Conservation (phyloP, 768 basidiomycete genomes). For the Auricularia auricula-judae region DNA sequence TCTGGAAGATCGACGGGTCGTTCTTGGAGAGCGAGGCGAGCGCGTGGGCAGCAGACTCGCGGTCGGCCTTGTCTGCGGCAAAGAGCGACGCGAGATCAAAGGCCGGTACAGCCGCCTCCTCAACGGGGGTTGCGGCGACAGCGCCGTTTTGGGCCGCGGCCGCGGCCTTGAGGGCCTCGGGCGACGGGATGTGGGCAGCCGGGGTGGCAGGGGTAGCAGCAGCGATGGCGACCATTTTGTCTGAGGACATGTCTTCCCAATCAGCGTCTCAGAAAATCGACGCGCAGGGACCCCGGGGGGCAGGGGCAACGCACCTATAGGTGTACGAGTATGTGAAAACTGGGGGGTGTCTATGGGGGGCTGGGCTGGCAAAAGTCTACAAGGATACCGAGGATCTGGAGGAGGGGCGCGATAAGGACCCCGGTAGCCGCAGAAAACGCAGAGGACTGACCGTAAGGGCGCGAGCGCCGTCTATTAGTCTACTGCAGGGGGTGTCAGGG, state of each 20-base stretch:
- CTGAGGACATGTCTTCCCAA: not conserved
- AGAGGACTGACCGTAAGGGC: not conserved
- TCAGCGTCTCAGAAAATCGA: not conserved
- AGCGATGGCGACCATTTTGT: not conserved
- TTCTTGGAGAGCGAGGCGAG: constrained; percentile 72
- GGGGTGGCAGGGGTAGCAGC: not conserved
- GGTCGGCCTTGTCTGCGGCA: constrained; percentile 72
- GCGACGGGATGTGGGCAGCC: not conserved
- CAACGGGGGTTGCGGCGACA: not conserved
- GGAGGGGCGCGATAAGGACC: not conserved
- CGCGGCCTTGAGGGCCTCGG: constrained; percentile 1
- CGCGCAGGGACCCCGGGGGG: too few relatives aligned
- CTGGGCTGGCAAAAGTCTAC: not conserved
- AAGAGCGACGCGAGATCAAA: constrained; percentile 71
- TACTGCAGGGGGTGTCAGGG: not conserved
- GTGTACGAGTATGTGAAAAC: not conserved
- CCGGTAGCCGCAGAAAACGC: not conserved
- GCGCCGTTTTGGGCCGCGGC: not conserved
- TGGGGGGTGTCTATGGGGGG: not conserved
- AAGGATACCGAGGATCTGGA: not conserved
- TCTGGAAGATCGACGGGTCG: constrained; percentile 62
- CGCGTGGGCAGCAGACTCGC: constrained; percentile 56
- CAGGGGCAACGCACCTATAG: not conserved
- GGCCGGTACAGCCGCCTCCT: not conserved
- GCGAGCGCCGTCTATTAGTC: not conserved